phyloP scores from a whole-genome alignment of 208 protist species.

The Herpetomonas samuelpessoai region DNA sequence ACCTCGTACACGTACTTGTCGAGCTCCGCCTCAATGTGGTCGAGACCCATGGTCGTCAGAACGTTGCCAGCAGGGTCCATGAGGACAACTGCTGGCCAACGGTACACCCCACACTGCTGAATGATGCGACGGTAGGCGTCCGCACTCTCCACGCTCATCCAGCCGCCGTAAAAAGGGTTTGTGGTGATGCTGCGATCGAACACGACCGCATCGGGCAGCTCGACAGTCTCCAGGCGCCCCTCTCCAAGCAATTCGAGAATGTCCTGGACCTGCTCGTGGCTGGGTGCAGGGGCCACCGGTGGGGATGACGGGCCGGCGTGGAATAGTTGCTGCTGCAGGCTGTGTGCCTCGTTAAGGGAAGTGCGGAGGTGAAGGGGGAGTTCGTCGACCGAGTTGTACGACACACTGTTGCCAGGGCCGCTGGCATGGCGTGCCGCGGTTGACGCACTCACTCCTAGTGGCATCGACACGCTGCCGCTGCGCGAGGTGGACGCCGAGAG shows the following conservation, averaged over 20 bases:
- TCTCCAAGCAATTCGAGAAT: slow-evolving; percentile 10
- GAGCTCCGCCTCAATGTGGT: slow-evolving; percentile 59
- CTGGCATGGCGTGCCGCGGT: neutral
- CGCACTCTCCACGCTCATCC: slow-evolving; percentile 56
- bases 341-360: neutral
- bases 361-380: neutral
- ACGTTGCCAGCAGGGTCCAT: slow-evolving; percentile 53
- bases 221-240: slow-evolving; percentile 15
- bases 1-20: slow-evolving; percentile 18
- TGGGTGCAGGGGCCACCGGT: neutral
- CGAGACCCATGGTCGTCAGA: slow-evolving; percentile 38
- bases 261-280: neutral
- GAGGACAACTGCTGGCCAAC: slow-evolving; percentile 63
- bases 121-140: slow-evolving; percentile 56
- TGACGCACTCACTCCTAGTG: no score
- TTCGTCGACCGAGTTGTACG: neutral
- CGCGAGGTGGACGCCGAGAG: neutral
- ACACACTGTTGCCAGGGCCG: neutral
- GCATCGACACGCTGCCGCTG: neutral
- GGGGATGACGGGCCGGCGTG: neutral
- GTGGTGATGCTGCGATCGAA: slow-evolving; percentile 34
- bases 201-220: slow-evolving; percentile 23
- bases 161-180: slow-evolving; percentile 62
- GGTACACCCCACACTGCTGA: slow-evolving; percentile 31
- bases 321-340: no score